Percentiles rank a stretch among this genome's conserved stretches.
Evolutionary conservation across 225 moss, liverwort and hornwort species (phyloP).

Genomic region (Sphagnum tenellum): DNA sequence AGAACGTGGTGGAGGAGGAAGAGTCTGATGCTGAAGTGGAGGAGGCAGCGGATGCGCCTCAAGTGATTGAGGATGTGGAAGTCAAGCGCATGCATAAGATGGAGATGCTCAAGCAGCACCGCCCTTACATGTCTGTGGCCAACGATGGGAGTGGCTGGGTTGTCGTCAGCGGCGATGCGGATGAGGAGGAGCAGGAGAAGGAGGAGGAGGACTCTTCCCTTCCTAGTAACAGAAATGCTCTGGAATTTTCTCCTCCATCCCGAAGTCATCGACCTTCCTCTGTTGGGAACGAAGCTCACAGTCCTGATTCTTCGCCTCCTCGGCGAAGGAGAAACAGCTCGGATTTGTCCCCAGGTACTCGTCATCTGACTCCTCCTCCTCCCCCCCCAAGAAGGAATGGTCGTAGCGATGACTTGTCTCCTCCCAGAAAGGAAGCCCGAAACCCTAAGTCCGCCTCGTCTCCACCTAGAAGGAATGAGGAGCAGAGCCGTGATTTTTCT

Average conservation of each 20-base stretch:
- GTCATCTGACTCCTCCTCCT: neutral
- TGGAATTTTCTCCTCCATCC: too few species aligned
- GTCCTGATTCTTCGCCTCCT: neutral
- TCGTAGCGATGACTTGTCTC: neutral
- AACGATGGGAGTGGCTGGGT: slow-evolving; percentile 95
- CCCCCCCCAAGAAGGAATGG: neutral
- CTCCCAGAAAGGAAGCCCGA: too few species aligned
- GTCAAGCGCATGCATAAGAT: slow-evolving; percentile 91
- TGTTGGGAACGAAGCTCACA: too few species aligned
- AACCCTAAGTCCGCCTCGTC: too few species aligned
- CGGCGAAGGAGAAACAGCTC: neutral
- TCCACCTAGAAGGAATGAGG: too few species aligned
- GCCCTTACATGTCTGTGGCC: slow-evolving; percentile 85
- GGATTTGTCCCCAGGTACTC: neutral
- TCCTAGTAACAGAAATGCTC: slow-evolving; percentile 7
- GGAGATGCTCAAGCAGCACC: slow-evolving; percentile 62
- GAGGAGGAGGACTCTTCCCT: slow-evolving; percentile 13
- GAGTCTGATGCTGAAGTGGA: slow-evolving; percentile 54
- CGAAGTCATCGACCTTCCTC: too few species aligned
- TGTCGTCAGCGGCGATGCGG: slow-evolving; percentile 35
- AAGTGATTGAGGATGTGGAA: slow-evolving; percentile 88
- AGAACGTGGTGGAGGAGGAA: slow-evolving; percentile 46
- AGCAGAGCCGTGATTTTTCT: too few species aligned
- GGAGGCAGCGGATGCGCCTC: slow-evolving; percentile 59
- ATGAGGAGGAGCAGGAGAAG: neutral